A percentile compares a stretch with the other conserved stretches of the same genome.
These are phyloP conservation scores for Zygnema circumcarinatum DNA, from an alignment of 139 green algal genomes.

Conservation along the genomic window DNA sequence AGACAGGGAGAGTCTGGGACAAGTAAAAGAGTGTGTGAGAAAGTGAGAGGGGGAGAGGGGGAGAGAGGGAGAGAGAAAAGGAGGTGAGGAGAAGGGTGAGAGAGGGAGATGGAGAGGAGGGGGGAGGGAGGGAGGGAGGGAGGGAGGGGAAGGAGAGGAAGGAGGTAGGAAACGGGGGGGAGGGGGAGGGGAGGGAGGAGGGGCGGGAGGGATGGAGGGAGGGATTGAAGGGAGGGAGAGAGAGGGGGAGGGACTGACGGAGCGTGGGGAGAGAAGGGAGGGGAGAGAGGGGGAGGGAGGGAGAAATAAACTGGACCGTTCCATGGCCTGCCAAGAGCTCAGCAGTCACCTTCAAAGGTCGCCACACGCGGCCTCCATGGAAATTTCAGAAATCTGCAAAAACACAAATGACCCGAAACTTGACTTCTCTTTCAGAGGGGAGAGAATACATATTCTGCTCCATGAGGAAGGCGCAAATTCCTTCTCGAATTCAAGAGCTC, in stretches of 20 bases:
- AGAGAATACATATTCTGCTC: too few relatives aligned
- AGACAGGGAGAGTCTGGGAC: not conserved
- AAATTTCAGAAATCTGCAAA: constrained; percentile 39
- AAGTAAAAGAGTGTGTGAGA: not conserved
- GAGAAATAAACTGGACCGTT: too few relatives aligned
- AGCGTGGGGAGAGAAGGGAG: not conserved
- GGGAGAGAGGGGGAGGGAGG: not conserved
- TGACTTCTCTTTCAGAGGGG: too few relatives aligned
- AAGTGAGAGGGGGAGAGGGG: not conserved
- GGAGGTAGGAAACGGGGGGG: not conserved
- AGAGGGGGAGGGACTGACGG: not conserved
- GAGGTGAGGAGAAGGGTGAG: not conserved
- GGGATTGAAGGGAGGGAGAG: constrained; percentile 9
- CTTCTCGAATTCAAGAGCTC: too few relatives aligned
- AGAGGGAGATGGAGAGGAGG: not conserved
- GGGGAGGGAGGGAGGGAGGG: not conserved
- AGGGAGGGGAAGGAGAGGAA: not conserved
- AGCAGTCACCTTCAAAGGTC: constrained; percentile 24
- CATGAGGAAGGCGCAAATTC: too few relatives aligned
- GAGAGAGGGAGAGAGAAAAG: not conserved
- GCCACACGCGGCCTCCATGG: constrained; percentile 28
- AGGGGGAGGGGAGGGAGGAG: not conserved
- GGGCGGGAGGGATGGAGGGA: not conserved
- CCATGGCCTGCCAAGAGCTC: too few relatives aligned
- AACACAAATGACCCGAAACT: too few relatives aligned